Percentiles rank a stretch among this genome's conserved stretches.
Evolutionary conservation across 2,329 filamentous ascomycete species (phyloP).

Genomic region (Saccharata proteae): DNA sequence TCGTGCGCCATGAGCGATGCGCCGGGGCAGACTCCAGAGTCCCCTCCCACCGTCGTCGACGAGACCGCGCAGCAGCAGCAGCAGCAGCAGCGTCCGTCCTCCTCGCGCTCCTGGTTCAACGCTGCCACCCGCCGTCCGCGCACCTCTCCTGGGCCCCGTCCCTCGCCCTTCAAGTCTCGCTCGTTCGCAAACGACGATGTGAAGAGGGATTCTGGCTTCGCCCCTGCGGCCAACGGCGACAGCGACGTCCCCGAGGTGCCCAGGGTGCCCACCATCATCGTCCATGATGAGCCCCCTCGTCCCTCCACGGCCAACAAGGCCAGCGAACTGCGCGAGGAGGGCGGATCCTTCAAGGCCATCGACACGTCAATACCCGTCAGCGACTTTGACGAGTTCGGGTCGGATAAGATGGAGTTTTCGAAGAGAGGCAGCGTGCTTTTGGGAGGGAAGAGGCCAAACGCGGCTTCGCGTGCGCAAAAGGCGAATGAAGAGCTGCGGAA

Average conservation of each 20-base stretch:
- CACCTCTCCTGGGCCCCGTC: conserved; percentile 24
- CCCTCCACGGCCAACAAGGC: conserved; percentile 12
- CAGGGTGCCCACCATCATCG: conserved; percentile 32
- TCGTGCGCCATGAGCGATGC: no score
- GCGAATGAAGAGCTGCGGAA: conserved; percentile 1
- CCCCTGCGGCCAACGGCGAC: conserved; percentile 20
- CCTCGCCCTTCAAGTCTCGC: conserved; percentile 17
- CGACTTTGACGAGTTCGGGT: conserved; percentile 40
- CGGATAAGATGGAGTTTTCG: conserved; percentile 44
- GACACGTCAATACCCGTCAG: conserved; percentile 44
- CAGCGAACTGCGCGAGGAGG: conserved; percentile 8
- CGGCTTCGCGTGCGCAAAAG: conserved; percentile 10
- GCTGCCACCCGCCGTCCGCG: conserved; percentile 21
- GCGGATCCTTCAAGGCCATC: conserved; percentile 33
- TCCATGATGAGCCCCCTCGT: conserved; percentile 25
- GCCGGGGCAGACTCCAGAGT: no score
- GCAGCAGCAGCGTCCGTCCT: conserved; percentile 4
- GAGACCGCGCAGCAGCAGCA: no score
- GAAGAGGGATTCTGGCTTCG: conserved; percentile 29
- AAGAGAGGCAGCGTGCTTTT: conserved; percentile 48
- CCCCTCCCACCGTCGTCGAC: no score
- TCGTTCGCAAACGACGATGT: conserved; percentile 20
- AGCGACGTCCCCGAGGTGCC: conserved; percentile 16
- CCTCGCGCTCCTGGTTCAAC: conserved; percentile 16
- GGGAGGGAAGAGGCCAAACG: conserved; percentile 38